Evolutionary conservation across 306 rosid species (phyloP).

Genomic region (Citrullus amarus): DNA sequence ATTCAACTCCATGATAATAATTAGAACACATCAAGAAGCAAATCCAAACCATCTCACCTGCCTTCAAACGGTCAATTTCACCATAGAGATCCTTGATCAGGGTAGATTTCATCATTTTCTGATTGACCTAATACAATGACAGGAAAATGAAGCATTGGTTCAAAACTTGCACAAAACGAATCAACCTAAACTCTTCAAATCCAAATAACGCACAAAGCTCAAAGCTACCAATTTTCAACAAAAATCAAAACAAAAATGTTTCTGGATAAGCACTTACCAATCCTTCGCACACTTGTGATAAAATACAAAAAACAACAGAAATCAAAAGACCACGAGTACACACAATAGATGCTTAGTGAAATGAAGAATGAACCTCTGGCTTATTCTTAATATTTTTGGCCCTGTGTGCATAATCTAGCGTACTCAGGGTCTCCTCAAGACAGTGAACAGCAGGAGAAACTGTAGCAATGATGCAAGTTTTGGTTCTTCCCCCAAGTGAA

Average conservation of each 20-base stretch:
- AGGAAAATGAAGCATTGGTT: background rate
- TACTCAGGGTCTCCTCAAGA: conserved; percentile 88
- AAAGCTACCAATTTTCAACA: background rate
- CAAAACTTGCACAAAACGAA: background rate
- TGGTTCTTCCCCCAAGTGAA: conserved; percentile 98
- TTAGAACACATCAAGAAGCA: background rate
- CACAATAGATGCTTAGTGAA: background rate
- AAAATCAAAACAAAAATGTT: background rate
- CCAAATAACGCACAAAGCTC: background rate
- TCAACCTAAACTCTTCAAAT: background rate
- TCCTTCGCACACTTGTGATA: background rate
- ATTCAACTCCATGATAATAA: background rate
- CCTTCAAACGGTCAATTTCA: conserved; percentile 91
- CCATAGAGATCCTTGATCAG: conserved; percentile 95
- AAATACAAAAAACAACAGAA: background rate
- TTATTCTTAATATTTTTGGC: conserved; percentile 86
- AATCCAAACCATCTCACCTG: conserved; percentile 36
- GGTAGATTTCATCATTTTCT: conserved; percentile 97
- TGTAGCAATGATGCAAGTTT: conserved; percentile 94
- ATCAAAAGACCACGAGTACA: background rate
- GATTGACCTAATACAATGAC: conserved; percentile 45
- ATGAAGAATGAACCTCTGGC: conserved; percentile 63
- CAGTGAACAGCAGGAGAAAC: conserved; percentile 99
- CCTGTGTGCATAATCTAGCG: conserved; percentile 90
- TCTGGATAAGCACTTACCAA: background rate